Base-by-base conservation (phyloP, 2,329 filamentous ascomycete genomes). In the Pestalotiopsis sp. region DNA sequence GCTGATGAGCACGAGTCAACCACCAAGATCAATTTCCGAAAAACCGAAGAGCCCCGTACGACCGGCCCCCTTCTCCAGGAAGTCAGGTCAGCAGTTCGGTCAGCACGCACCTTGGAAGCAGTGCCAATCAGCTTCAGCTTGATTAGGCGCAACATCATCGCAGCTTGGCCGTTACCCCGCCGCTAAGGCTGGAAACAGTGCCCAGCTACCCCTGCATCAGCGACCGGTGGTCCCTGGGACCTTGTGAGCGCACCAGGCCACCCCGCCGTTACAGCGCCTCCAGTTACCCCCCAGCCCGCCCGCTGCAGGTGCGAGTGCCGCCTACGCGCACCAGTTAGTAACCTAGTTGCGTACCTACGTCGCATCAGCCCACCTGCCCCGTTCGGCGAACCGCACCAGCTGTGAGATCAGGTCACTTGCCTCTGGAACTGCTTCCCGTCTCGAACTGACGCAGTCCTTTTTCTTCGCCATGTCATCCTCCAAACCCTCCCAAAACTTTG, bases 401-500 rank as follows among this genome's bases (percentile, higher is more conserved):
- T 25, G 61, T 64, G 38, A 64, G 25, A 52, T 64, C 61, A 64
- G 27, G 39, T 52, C 39, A 64, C 59, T 39, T 39, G 61, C n/a
- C 36, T 20, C 14, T 23, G 39, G 61, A 23, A 25, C 20, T 9
- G 20, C 20, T 23, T 7, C 57, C 57, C 23, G 57, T 23, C 27
- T 36, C 57, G 23, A 27, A 36, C 57, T 59, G 25, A 36, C 14
- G 11, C 49, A 13, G 25, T 20, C 31, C 27, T 58, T 45, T 57
- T 49, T 38, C 27, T 2, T n/a, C 72, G 71, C 77, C 72, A 81
- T 81, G 71, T 81, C 85, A 38, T 49, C 36, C 52, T 49, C 38
- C 27, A 69, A 67, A 45, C 31, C 36, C 52, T 49, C 38, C n/a
- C 66, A 67, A 62, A 36, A 52, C 65, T 81, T 84, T 70, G 80